phyloP scores from a whole-genome alignment of 805 yeast genomes.

The Candida yuanshanica region DNA sequence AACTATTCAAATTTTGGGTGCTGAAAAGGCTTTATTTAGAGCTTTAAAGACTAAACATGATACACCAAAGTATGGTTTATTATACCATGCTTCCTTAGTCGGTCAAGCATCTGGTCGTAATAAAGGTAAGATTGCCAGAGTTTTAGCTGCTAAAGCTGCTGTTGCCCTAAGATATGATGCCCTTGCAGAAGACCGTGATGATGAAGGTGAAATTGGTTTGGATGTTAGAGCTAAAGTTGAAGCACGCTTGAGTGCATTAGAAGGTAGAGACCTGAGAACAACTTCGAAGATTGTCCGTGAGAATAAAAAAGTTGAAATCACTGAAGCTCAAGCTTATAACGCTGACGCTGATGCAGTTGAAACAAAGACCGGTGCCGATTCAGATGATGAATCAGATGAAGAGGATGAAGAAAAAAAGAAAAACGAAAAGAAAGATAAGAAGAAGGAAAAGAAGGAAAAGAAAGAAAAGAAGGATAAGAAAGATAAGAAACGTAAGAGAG shows the following conservation, averaged over 20 bases:
- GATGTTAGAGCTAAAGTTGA: conserved; percentile 91
- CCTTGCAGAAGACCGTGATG: conserved; percentile 93
- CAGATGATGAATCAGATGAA: conserved; percentile 34
- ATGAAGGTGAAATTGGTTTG: conserved; percentile 89
- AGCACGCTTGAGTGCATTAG: conserved; percentile 87
- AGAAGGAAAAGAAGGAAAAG: conserved; percentile 30
- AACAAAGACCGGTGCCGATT: conserved; percentile 31
- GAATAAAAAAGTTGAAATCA: conserved; percentile 78
- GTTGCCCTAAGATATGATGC: conserved; percentile 96
- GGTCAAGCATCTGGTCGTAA: conserved; percentile 98
- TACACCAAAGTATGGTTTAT: conserved; percentile 96
- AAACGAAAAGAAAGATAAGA: conserved; percentile 30
- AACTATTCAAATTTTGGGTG: conserved; percentile 96
- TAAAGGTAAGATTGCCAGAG: conserved; percentile 98
- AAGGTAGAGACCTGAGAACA: conserved; percentile 94
- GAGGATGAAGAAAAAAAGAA: conserved; percentile 31
- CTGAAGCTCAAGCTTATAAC: conserved; percentile 84
- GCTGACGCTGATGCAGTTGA: conserved; percentile 86
- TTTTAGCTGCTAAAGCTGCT: conserved; percentile 97
- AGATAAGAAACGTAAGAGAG: conserved; percentile 29
- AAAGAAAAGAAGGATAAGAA: conserved; percentile 30
- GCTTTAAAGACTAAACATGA: conserved; percentile 98
- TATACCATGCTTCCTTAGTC: conserved; percentile 93
- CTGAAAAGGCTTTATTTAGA: conserved; percentile 97
- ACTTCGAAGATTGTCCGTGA: conserved; percentile 78